These are phyloP conservation scores for Monosporascus sp. DNA, from an alignment of 2,329 filamentous ascomycete species.

Conservation along the genomic window DNA sequence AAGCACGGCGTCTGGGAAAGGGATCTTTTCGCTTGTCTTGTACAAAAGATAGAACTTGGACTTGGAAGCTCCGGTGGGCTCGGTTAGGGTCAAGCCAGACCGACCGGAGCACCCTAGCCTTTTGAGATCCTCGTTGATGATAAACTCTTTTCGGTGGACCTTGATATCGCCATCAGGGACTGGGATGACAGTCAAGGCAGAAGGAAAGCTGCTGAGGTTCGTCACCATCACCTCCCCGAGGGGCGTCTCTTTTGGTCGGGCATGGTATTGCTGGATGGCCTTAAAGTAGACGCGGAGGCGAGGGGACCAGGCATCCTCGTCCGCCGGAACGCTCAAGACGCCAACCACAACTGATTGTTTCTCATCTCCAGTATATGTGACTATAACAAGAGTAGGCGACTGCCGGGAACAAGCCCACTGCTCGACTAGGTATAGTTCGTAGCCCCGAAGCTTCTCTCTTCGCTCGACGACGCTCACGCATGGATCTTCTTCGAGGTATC, in stretches of 20 bases:
- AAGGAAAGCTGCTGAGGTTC: slow-evolving; percentile 87
- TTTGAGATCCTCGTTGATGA: slow-evolving; percentile 93
- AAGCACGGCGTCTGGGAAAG: slow-evolving; percentile 71
- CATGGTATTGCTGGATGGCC: slow-evolving; percentile 79
- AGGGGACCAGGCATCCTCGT: slow-evolving; percentile 75
- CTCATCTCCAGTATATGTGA: slow-evolving; percentile 85
- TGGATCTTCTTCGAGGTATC: slow-evolving; percentile 81
- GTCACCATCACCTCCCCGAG: slow-evolving; percentile 89
- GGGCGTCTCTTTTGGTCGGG: slow-evolving; percentile 73
- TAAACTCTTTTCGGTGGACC: slow-evolving; percentile 75
- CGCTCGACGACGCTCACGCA: slow-evolving; percentile 71
- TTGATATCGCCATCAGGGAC: slow-evolving; percentile 82
- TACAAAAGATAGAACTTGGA: slow-evolving; percentile 92
- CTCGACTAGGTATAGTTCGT: slow-evolving; percentile 91
- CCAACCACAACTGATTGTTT: slow-evolving; percentile 73
- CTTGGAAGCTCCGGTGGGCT: slow-evolving; percentile 74
- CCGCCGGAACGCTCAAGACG: slow-evolving; percentile 74
- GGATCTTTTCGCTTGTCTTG: slow-evolving; percentile 76
- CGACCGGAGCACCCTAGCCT: slow-evolving; percentile 86
- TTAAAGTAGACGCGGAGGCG: slow-evolving; percentile 79
- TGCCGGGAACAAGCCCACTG: slow-evolving; percentile 94
- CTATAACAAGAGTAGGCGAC: slow-evolving; percentile 86
- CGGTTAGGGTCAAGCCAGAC: slow-evolving; percentile 73
- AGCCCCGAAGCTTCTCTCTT: slow-evolving; percentile 66
- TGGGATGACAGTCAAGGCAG: slow-evolving; percentile 83